Base-by-base conservation (phyloP, 139 green algal species). In the Chlamydomonas sp. region DNA sequence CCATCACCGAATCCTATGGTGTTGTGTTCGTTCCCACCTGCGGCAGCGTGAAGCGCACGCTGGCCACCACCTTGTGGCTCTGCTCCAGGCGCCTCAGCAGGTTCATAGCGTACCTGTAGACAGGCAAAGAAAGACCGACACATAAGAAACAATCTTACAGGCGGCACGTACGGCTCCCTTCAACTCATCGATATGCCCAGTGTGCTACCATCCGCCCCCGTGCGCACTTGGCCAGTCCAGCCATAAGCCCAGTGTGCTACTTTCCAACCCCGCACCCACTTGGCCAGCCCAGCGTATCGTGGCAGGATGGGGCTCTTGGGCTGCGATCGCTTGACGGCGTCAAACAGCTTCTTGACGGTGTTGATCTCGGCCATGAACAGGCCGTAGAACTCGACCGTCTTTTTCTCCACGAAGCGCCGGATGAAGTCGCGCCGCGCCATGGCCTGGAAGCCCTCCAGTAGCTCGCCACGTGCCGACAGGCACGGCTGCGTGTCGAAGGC, bases 351-450 rank as follows among this genome's bases (percentile, higher is more conserved):
- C 90, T 97, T 97, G 20, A 96, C 93, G 58, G 88, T 84, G 85
- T 97, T 97, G 78, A 98, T 94, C 89, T 98, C 96, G 15, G 82
- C 81, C 80, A 96, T 94, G 85, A 97, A 97, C 3, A 79, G 68
- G 15, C 20, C 67, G 83, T 95, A 97, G 71, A 95, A 95, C 85
- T 95, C 92, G 10, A 89, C 84, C 14, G 95, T 96, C 88, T 97
- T 96, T 83, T 95, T 96, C 91, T 97, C 94, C 57, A 98, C 92
- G 79, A 93, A 93, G 58, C 88, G 88, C 62, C 84, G 87, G 78
- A 93, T 89, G 79, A 91, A 91, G 73, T 96, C 93, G 17, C 94
- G 90, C 90, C 94, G 95, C 49, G 96, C 96, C 90, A 98, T 96
- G 20, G 75, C 49, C 84, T 94, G 84, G 81, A 95, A 94, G 31